Base-by-base conservation (phyloP, 345 rosid species). In the Salix arbutifolia region DNA sequence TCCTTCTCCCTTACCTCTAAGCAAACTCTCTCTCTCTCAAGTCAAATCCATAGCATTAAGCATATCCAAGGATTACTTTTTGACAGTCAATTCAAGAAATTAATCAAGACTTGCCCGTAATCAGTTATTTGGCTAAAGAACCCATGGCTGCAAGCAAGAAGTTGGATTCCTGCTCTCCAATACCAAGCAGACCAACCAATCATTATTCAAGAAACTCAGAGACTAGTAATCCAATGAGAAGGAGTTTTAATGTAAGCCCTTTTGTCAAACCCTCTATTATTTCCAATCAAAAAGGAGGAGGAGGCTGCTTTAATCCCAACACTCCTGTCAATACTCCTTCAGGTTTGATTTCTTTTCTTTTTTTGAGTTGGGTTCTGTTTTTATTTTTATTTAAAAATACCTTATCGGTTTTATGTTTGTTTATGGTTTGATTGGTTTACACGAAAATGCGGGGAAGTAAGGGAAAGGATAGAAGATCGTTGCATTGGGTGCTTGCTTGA, bases 201-300 rank as follows among this genome's bases (percentile, higher is more conserved):
- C 85, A 89, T 61, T 76, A 12, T 68, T 81, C 89, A 28, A 88
- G 94, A 80, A 87, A 84, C 75, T 91, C 94, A 0, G 96, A 93
- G 76, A 70, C 74, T 0, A 76, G 46, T 42, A 87, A 91, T 26
- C 88, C 93, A 7, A 83, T 87, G 81, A 88, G 96, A 38, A 88
- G 98, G 86, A 91, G 97, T 65, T 91, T 88, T 67, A 76, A 77
- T 10, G 92, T 82, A 23, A 91, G 77, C 77, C 92, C 93, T 3
- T 88, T 93, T 79, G 50, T 80, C 52, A 85, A 79, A 70, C 88
- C 92, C n/a, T 72, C 89, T 21, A 71, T 84, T 76, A 13, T 79
- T 25, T n/a, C 91, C 5, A 74, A 67, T 65, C 82, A 80, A 2
- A 86, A 84, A 80, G 31, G 69, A 33, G 84, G 86, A 3, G 86